A percentile compares a stretch with the other conserved stretches of the same genome.
Evolutionary conservation across 805 yeast genomes (phyloP).

Genomic region (Monosporozyma yasuniensis): DNA sequence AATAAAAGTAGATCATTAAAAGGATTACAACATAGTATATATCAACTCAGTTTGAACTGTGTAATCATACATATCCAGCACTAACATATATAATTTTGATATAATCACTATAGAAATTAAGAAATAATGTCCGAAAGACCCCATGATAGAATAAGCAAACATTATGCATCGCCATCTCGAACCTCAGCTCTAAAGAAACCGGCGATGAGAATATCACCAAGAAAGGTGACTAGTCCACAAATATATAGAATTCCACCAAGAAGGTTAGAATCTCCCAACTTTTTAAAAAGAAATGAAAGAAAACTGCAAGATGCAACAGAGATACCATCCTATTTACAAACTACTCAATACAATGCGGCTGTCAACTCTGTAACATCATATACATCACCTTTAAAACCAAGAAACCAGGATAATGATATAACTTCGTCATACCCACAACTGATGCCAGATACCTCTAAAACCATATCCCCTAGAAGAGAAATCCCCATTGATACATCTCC

Average conservation of each 20-base stretch:
- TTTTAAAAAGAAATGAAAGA: conserved; percentile 2
- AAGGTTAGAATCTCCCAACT: conserved; percentile 1
- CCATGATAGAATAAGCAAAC: neutral
- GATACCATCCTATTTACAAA: neutral
- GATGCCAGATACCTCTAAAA: neutral
- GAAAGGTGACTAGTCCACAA: neutral
- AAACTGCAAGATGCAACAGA: neutral
- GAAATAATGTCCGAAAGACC: neutral
- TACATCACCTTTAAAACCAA: conserved; percentile 5
- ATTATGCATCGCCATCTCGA: conserved; percentile 16
- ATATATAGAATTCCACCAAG: conserved; percentile 4
- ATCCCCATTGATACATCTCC: conserved; percentile 1
- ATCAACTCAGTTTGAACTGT: neutral
- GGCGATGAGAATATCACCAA: conserved; percentile 17
- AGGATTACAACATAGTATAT: neutral
- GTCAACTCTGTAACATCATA: conserved; percentile 19
- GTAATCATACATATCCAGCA: neutral
- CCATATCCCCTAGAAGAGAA: neutral
- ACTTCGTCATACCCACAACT: neutral
- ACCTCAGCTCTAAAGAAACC: conserved; percentile 16
- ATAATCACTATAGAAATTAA: neutral
- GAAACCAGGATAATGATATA: neutral
- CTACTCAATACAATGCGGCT: conserved; percentile 11
- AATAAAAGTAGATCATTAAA: neutral
- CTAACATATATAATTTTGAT: neutral